Conservation (phyloP, 2,329 filamentous ascomycete genomes). For the Neophaeococcomyces mojaviensis region DNA sequence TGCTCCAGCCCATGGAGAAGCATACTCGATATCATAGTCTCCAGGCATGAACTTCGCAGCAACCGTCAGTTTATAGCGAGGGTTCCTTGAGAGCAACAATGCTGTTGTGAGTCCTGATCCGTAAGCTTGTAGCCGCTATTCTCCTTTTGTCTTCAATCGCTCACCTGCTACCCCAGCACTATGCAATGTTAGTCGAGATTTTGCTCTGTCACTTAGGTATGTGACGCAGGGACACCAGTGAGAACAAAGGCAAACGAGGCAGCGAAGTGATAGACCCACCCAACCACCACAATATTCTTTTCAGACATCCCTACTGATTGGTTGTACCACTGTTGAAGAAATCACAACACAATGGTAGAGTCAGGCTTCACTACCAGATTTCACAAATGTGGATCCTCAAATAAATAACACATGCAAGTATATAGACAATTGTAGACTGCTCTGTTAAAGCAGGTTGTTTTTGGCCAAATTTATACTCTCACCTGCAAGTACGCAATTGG, state of each 20-base stretch:
- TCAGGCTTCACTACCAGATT: no score
- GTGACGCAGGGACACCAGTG: not conserved
- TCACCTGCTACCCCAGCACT: slow-evolving; percentile 9
- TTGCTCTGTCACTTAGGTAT: not conserved
- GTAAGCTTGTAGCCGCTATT: slow-evolving; percentile 41
- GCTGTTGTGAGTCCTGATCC: slow-evolving; percentile 55
- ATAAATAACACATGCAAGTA: no score
- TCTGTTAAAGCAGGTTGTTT: no score
- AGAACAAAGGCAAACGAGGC: not conserved
- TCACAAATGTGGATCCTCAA: no score
- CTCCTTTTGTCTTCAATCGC: not conserved
- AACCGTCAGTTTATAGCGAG: slow-evolving; percentile 52
- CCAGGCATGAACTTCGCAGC: slow-evolving; percentile 79
- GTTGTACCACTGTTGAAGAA: no score
- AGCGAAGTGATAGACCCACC: slow-evolving; percentile 24
- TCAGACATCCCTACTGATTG: slow-evolving; percentile 11
- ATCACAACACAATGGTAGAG: no score
- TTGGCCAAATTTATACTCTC: no score
- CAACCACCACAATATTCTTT: slow-evolving; percentile 32
- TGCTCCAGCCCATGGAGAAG: slow-evolving; percentile 74
- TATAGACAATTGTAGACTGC: no score
- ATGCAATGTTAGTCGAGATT: not conserved
- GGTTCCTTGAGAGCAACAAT: slow-evolving; percentile 46
- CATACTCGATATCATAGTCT: slow-evolving; percentile 77
- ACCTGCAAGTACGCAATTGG: no score